A percentile compares a stretch with the other conserved stretches of the same genome.
phyloP scores from a whole-genome alignment of 2,329 filamentous ascomycete species.

The Trichoderma brevicompactum region DNA sequence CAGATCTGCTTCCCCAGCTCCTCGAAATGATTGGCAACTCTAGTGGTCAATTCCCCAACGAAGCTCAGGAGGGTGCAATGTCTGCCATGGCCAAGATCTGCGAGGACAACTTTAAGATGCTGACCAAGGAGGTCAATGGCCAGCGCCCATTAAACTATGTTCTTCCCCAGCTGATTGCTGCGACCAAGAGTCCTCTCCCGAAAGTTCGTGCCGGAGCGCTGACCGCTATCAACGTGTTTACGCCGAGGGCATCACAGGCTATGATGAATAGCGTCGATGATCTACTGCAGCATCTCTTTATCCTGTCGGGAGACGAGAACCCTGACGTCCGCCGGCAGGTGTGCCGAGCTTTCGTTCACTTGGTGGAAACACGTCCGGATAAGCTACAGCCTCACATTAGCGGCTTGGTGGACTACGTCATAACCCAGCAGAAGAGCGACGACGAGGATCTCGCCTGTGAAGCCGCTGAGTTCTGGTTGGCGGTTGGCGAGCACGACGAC shows the following conservation, averaged over 20 bases:
- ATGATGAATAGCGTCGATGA: conserved; percentile 80
- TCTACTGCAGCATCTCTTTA: conserved; percentile 81
- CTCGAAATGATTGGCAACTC: conserved; percentile 77
- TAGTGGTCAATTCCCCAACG: conserved; percentile 66
- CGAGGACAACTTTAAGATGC: conserved; percentile 86
- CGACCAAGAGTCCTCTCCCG: conserved; percentile 74
- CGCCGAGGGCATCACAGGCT: conserved; percentile 80
- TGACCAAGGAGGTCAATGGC: conserved; percentile 87
- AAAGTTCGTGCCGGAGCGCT: conserved; percentile 82
- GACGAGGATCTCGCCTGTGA: conserved; percentile 92
- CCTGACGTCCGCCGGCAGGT: conserved; percentile 89
- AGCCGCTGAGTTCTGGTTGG: conserved; percentile 96
- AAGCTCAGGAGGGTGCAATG: conserved; percentile 92
- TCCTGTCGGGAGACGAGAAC: conserved; percentile 74
- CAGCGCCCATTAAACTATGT: conserved; percentile 86
- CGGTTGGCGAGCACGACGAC: conserved; percentile 83
- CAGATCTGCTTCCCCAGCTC: conserved; percentile 83
- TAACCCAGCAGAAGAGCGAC: conserved; percentile 83
- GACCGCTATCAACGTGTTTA: conserved; percentile 88
- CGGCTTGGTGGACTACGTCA: conserved; percentile 90
- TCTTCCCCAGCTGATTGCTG: conserved; percentile 87
- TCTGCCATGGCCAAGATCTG: conserved; percentile 92
- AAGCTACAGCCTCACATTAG: conserved; percentile 87
- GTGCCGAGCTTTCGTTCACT: conserved; percentile 87
- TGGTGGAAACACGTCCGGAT: conserved; percentile 88